Base-by-base conservation (phyloP, 352 stramenopile species). In the Globisporangium orthogonon region DNA sequence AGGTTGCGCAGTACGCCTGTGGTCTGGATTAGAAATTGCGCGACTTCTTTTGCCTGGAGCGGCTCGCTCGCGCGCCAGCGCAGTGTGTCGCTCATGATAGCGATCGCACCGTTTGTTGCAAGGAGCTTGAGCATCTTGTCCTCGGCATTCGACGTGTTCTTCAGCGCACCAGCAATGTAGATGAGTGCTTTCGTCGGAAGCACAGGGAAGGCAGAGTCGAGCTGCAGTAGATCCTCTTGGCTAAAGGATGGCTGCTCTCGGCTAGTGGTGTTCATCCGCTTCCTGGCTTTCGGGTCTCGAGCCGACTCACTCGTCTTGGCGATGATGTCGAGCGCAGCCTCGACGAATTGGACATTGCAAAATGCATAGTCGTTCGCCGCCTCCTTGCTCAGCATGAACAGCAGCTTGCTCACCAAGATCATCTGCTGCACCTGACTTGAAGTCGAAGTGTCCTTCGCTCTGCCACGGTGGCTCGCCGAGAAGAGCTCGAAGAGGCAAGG, bases 361-460 rank as follows among this genome's bases (percentile, higher is more conserved):
- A 93, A 93, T 6, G 37, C 61, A 15, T 48, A 52, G 60, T 93
- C 83, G 53, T 93, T 89, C 1, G 35, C 46, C 17, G 68, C 77
- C 9, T 91, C 76, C 49, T 93, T 93, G 56, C 78, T 90, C 35
- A 89, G 60, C 33, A 89, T 66, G 52, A 93, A 93, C 4, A 91
- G 66, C 14, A 65, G 62, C 52, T 93, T 93, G 4, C 70, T 71
- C 1, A 88, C 49, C 15, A 61, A 61, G 6, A 74, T 55, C 0
- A 84, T 43, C 6, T 70, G 62, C 3, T 52, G 23, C 51, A 45
- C n/a, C 56, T 43, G 37, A 4, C 37, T 43, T 13, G 37, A 17
- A 4, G 2, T 43, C 11, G 37, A n/a, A 2, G 30, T n/a, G 17
- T 4, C 18, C 4, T 56, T 31, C 13, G 14, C 14, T 29, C 1